Evolutionary conservation across 2,329 filamentous ascomycete species (phyloP).

Genomic region (Cercospora berteroae): DNA sequence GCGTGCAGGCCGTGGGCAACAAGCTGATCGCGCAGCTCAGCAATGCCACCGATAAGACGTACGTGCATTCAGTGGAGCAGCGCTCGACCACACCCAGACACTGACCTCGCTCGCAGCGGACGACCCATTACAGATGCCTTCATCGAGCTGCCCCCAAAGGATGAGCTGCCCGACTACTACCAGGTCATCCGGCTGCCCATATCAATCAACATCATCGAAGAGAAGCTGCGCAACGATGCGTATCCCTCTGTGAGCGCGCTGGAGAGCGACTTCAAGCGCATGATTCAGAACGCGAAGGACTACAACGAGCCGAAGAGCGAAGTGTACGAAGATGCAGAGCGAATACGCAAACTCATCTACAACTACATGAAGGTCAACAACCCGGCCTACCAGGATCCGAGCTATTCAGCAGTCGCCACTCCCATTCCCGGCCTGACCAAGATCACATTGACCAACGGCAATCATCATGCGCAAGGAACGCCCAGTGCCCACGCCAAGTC

Average conservation of each 20-base stretch:
- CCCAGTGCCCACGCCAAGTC: slow-evolving; percentile 11
- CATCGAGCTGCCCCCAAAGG: slow-evolving; percentile 59
- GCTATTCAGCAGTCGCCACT: slow-evolving; percentile 70
- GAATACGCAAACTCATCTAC: slow-evolving; percentile 79
- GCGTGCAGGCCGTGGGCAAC: slow-evolving; percentile 61
- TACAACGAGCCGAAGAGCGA: slow-evolving; percentile 72
- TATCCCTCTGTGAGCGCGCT: slow-evolving; percentile 71
- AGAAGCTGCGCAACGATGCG: slow-evolving; percentile 65
- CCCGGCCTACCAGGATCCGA: slow-evolving; percentile 68
- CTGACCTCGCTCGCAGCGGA: slow-evolving; percentile 50
- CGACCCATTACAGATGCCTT: slow-evolving; percentile 74
- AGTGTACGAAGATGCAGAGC: slow-evolving; percentile 79
- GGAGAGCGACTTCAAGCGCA: slow-evolving; percentile 82
- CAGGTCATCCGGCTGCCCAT: slow-evolving; percentile 73
- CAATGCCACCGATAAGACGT: slow-evolving; percentile 79
- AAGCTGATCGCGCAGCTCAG: slow-evolving; percentile 73
- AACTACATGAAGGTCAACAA: slow-evolving; percentile 87
- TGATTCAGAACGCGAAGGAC: slow-evolving; percentile 83
- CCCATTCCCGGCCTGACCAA: slow-evolving; percentile 56
- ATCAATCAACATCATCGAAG: slow-evolving; percentile 72
- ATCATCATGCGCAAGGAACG: slow-evolving; percentile 17
- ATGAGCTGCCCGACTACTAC: slow-evolving; percentile 70
- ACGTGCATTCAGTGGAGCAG: slow-evolving; percentile 37
- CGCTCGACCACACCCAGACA: slow-evolving; percentile 11
- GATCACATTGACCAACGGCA: slow-evolving; percentile 27